Evolutionary conservation across 2,329 filamentous ascomycete species (phyloP), one percentile per base, ranked within the genome.

Genomic region (Colletotrichum abscissum): DNA sequence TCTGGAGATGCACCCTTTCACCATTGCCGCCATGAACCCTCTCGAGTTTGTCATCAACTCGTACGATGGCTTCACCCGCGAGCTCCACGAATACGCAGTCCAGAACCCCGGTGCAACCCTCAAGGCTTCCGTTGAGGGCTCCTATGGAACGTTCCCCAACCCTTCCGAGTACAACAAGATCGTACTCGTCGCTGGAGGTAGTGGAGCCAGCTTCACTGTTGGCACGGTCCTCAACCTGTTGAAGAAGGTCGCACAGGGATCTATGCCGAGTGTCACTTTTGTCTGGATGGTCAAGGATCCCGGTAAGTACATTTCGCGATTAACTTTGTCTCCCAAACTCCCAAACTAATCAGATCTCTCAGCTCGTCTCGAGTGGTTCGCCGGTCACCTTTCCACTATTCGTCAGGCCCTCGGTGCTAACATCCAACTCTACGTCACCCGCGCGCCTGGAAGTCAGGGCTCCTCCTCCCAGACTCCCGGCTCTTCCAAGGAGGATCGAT

Each of bases 1-100:
- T 1, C 81, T 88, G 22, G 88, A 92, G 79, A 90, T 88, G 2
- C 91, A 93, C 74, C 91, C 91, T 0, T 92, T 92, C 76, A 92
- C 90, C 2, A 88, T 92, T 62, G 87, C 88, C 26, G 80, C 84
- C 26, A 85, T 83, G 19, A 80, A 86, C 38, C 87, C 88, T 0
- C 77, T 90, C 35, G 89, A 92, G 80, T 89, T 92, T 63, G 85
- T 92, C 26, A 85, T 92, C 65, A 85, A 87, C 62, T 86, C 89
- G 0, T 85, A 89, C 74, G 86, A 89, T 66, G 88, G 88, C 0
- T 90, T 90, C 76, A 90, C 88, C 0, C 81, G 83, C 5, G 85
- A 87, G 64, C 81, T 90, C 8, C 84, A 87, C 76, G 79, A 80
- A 5, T 84, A 86, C 69, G 87, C 88, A 0, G 59, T 77, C 3